phyloP scores from a whole-genome alignment of 306 rosid genomes.

The Prinsepia uniflora region DNA sequence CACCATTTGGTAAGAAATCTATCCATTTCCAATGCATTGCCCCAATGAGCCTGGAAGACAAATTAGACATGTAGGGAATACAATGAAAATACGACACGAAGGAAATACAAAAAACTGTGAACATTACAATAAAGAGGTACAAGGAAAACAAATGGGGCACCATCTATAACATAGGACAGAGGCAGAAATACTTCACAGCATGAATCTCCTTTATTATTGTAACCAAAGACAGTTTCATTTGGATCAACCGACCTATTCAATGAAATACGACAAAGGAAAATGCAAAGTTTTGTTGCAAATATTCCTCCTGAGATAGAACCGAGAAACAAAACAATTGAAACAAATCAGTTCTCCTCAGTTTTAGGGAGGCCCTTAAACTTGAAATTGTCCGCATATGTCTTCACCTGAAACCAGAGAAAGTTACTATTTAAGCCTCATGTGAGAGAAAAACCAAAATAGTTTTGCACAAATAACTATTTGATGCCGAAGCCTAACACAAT shows the following conservation, averaged over 20 bases:
- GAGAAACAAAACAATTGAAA: slow-evolving; percentile 23
- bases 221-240: slow-evolving; percentile 23
- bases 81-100: neutral
- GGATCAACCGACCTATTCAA: slow-evolving; percentile 23
- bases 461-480: neutral
- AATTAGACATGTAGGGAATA: neutral
- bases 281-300: slow-evolving; percentile 31
- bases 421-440: neutral
- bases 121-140: neutral
- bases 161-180: neutral
- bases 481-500: neutral
- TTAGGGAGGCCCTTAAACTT: slow-evolving; percentile 91
- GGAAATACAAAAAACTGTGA: neutral
- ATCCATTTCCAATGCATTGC: neutral
- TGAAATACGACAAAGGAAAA: slow-evolving; percentile 25
- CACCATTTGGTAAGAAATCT: neutral
- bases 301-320: slow-evolving; percentile 25
- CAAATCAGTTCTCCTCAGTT: slow-evolving; percentile 39
- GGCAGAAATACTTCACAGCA: neutral
- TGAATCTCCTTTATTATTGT: slow-evolving; percentile 41
- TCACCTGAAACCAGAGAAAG: slow-evolving; percentile 46
- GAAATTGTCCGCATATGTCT: slow-evolving; percentile 88
- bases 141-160: neutral
- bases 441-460: neutral
- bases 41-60: neutral